Conservation (phyloP, 148 eudicot species). For the Fagopyrum homotropicum region DNA sequence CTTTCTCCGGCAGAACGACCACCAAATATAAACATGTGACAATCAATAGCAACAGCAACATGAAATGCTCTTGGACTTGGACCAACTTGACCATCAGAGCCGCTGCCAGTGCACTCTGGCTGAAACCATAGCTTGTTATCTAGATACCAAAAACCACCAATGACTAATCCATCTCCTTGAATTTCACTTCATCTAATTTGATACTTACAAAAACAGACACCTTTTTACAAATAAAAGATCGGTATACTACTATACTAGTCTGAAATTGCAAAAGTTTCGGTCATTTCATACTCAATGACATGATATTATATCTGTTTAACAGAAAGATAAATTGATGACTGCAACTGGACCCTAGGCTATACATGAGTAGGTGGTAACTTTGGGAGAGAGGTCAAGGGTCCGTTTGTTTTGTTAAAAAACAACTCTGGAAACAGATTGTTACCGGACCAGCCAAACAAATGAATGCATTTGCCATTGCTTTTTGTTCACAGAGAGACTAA, state of each 20-base stretch:
- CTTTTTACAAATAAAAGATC: background rate
- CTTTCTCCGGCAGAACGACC: conserved; percentile 83
- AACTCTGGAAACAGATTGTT: background rate
- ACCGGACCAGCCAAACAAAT: no score
- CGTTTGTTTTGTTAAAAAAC: no score
- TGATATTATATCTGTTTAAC: background rate
- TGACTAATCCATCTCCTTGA: background rate
- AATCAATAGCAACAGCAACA: conserved; percentile 81
- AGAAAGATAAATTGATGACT: background rate
- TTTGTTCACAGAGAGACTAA: background rate
- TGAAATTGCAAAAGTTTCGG: background rate
- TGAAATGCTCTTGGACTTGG: conserved; percentile 98
- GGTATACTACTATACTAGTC: background rate
- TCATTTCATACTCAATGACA: background rate
- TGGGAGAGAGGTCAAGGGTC: background rate
- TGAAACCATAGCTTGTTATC: conserved; percentile 88
- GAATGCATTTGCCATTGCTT: no score
- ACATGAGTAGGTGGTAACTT: background rate
- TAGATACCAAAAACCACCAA: conserved; percentile 21
- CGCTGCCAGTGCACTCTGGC: conserved; percentile 90
- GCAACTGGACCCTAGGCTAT: background rate
- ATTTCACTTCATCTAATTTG: background rate
- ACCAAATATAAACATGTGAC: conserved; percentile 97
- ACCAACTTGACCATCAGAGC: conserved; percentile 65
- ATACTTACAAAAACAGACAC: background rate